These are phyloP conservation scores for Rosa persica DNA, from an alignment of 306 rosid genomes.

Conservation along the genomic window DNA sequence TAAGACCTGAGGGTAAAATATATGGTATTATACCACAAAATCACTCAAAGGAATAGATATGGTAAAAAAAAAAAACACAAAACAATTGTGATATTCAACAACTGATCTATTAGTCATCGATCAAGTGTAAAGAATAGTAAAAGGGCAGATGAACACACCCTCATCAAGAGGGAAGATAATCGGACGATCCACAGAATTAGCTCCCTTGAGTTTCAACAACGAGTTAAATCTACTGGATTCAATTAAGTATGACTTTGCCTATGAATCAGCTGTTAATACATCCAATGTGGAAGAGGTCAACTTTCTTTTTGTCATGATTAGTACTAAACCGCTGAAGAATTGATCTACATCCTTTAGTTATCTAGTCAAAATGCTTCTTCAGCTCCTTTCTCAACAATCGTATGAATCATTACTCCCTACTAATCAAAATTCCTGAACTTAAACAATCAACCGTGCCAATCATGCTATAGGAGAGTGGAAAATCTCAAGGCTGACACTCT, in stretches of 20 bases:
- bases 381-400: background rate
- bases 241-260: background rate
- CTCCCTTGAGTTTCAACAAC: background rate
- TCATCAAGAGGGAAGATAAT: background rate
- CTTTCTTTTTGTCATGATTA: background rate
- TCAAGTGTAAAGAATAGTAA: background rate
- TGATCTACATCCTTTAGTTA: background rate
- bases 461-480: background rate
- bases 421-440: background rate
- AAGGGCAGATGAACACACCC: background rate
- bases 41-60: background rate
- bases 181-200: background rate
- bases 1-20: background rate
- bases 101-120: background rate
- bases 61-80: too few species aligned
- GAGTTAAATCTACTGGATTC: background rate
- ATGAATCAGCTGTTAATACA: background rate
- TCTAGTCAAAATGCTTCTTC: background rate
- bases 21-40: background rate
- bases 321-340: background rate
- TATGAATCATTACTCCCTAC: background rate
- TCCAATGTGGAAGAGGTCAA: background rate
- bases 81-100: background rate
- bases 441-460: background rate
- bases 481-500: background rate